Base-by-base conservation (phyloP, 2,329 filamentous ascomycete species). In the Westerdykella aurantiaca region DNA sequence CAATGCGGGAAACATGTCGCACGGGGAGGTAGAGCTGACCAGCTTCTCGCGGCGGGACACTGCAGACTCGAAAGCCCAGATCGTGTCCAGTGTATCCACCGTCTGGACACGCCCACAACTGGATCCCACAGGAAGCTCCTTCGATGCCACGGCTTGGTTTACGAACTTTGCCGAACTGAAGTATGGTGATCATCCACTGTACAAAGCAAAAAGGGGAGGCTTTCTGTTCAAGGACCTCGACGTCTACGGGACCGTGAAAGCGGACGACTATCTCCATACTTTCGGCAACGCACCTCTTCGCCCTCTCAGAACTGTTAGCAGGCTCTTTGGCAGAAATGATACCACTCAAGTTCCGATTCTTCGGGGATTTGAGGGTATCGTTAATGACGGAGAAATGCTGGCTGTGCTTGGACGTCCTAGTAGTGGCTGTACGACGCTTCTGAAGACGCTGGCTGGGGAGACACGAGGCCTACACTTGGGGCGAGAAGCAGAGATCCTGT, bases 341-440 rank as follows among this genome's bases (percentile, higher is more conserved):
- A 45, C 11, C 13, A 31, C 11, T 18, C 9, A 25, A 13, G 16
- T 29, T 11, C 16, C 34, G 5, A 80, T 93, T 37, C 69, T 93
- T 22, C 73, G 85, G 46, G 72, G 76, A 47, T 88, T 88, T 67
- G 72, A 72, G 38, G 84, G 67, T 38, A 52, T 69, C 12, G 38
- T 50, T n/a, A 35, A 42, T 22, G 83, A 85, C 0, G 73, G 75
- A 5, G 69, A 71, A 52, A 53, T 70, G 39, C 49, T 70, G 11
- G 57, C 69, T 37, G 68, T 71, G 3, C 57, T 71, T 14, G 69
- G 67, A 6, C 53, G 64, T 29, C 69, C 69, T 2, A 74, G 70
- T 0, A 78, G 75, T 6, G 80, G 80, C 2, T 83, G 80, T 60
- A 77, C 73, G 34, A 83, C 81, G 0, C 64, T 83, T 1, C 67